phyloP scores from a whole-genome alignment of 441 rosid genomes.

The Jatropha multifida region DNA sequence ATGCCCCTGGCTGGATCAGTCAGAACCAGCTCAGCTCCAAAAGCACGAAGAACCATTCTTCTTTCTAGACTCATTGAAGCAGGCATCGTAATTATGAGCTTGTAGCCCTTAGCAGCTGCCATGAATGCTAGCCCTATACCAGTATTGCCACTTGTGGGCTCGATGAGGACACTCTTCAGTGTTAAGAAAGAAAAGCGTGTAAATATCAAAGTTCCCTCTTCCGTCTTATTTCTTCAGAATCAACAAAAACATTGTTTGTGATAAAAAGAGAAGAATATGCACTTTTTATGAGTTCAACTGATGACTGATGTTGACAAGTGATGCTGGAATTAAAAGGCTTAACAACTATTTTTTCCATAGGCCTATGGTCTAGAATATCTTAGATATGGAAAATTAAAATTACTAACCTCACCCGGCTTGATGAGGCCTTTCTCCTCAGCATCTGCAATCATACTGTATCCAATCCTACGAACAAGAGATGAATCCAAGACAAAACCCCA shows the following conservation, averaged over 20 bases:
- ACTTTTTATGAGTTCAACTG: background rate
- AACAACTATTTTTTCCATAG: background rate
- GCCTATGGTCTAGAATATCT: background rate
- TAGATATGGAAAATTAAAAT: slow-evolving; percentile 10
- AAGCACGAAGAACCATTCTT: slow-evolving; percentile 62
- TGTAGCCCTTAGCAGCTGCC: slow-evolving; percentile 68
- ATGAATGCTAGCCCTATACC: slow-evolving; percentile 69
- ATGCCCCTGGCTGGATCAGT: slow-evolving; percentile 58
- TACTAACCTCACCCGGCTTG: slow-evolving; percentile 50
- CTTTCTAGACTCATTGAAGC: slow-evolving; percentile 64
- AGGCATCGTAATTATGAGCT: slow-evolving; percentile 59
- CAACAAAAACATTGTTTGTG: background rate
- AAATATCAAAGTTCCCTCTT: background rate
- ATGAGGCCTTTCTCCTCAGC: slow-evolving; percentile 63
- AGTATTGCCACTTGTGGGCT: slow-evolving; percentile 62
- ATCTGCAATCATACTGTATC: slow-evolving; percentile 59
- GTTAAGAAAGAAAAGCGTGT: background rate
- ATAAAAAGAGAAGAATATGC: background rate
- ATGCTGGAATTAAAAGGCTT: background rate
- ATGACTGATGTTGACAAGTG: background rate
- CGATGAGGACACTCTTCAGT: slow-evolving; percentile 50
- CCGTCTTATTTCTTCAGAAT: background rate
- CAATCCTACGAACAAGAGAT: slow-evolving; percentile 39
- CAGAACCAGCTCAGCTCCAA: slow-evolving; percentile 62
- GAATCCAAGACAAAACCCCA: background rate